Evolutionary conservation across 2,329 filamentous ascomycete genomes (phyloP).

Genomic region (Metarhizium brunneum): DNA sequence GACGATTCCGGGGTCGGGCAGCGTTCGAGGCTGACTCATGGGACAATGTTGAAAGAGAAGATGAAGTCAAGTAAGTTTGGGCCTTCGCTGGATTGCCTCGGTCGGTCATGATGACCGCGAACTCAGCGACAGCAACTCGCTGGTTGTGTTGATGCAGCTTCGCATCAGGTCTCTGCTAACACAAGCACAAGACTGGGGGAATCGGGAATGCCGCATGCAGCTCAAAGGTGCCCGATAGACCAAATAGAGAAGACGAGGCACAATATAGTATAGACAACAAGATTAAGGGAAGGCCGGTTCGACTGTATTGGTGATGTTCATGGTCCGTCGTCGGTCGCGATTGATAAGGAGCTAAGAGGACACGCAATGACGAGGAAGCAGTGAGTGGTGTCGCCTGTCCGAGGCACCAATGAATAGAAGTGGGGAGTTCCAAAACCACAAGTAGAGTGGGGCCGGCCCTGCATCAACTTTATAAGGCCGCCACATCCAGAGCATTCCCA

Average conservation of each 20-base stretch:
- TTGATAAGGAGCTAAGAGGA: background rate
- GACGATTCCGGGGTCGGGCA: constrained; percentile 42
- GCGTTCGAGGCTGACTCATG: constrained; percentile 30
- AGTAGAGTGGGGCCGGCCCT: background rate
- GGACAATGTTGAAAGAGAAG: constrained; percentile 32
- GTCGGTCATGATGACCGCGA: constrained; percentile 28
- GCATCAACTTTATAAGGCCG: background rate
- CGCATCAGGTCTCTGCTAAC: constrained; percentile 21
- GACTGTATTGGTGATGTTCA: background rate
- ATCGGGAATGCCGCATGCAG: background rate
- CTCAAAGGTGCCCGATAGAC: background rate
- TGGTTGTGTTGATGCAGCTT: constrained; percentile 13
- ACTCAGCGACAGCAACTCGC: constrained; percentile 22
- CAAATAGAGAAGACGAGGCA: background rate
- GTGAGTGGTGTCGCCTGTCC: background rate
- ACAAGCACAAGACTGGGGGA: background rate
- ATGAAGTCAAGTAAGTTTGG: constrained; percentile 34
- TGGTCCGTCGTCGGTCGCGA: background rate
- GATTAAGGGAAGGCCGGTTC: background rate
- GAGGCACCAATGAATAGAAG: background rate
- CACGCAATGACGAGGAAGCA: background rate
- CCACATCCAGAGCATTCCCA: too few relatives aligned
- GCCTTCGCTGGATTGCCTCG: constrained; percentile 18
- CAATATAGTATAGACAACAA: background rate
- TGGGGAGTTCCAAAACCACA: background rate